These are phyloP conservation scores for Scedosporium boydii DNA, from an alignment of 2,329 filamentous ascomycete species.

Conservation along the genomic window DNA sequence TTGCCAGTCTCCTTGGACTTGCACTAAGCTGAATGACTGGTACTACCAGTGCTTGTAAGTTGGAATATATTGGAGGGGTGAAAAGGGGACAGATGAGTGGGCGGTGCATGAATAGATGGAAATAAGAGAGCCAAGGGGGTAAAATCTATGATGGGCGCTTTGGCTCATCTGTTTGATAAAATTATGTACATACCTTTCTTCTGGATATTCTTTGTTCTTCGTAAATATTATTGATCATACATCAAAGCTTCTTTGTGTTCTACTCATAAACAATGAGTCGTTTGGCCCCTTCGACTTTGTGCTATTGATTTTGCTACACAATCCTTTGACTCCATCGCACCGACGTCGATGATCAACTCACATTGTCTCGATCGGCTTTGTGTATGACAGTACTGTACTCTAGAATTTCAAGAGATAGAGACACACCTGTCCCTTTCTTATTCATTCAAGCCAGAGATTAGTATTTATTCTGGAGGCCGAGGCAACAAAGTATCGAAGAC, in stretches of 20 bases:
- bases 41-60: constrained; percentile 31
- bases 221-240: background rate
- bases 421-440: background rate
- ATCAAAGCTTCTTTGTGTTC: background rate
- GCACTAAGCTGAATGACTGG: constrained; percentile 26
- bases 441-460: background rate
- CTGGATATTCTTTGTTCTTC: background rate
- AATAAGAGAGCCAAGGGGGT: background rate
- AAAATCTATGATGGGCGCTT: background rate
- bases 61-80: background rate
- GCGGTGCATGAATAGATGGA: background rate
- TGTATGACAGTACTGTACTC: background rate
- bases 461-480: background rate
- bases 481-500: too few relatives aligned
- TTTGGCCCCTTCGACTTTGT: background rate
- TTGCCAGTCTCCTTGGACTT: constrained; percentile 25
- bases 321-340: too few relatives aligned
- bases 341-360: too few relatives aligned
- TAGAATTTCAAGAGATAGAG: background rate
- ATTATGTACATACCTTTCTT: background rate
- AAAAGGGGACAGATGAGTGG: background rate
- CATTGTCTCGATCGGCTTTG: background rate
- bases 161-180: background rate
- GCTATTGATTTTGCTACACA: too few relatives aligned
- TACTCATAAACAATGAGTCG: background rate